A percentile compares a stretch with the other conserved stretches of the same genome.
phyloP scores from a whole-genome alignment of 2,329 filamentous ascomycete species.

The Thermochaetoides dissita region DNA sequence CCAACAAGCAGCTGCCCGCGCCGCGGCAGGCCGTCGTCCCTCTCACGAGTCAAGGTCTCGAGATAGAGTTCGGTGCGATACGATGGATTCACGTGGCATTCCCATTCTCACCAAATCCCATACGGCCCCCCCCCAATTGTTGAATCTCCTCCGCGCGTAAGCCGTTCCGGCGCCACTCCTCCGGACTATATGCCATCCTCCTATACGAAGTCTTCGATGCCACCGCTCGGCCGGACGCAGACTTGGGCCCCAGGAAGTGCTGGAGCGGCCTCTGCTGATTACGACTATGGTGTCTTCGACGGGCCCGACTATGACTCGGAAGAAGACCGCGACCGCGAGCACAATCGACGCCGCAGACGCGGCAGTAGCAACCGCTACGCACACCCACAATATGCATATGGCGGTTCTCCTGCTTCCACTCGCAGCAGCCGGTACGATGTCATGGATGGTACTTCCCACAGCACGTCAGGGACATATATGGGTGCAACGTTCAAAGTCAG shows the following conservation, averaged over 20 bases:
- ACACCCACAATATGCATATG: slow-evolving; percentile 12
- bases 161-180: slow-evolving; percentile 12
- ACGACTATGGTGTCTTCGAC: background rate
- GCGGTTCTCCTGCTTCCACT: slow-evolving; percentile 9
- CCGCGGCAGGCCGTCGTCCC: slow-evolving; percentile 11
- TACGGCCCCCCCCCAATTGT: slow-evolving; percentile 11
- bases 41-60: slow-evolving; percentile 14
- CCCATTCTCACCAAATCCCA: slow-evolving; percentile 17
- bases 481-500: slow-evolving; percentile 9
- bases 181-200: slow-evolving; percentile 6
- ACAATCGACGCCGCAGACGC: slow-evolving; percentile 9
- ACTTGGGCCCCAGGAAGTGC: slow-evolving; percentile 10
- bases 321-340: slow-evolving; percentile 12
- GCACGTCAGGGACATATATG: too few species aligned
- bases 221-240: slow-evolving; percentile 8
- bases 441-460: too few species aligned
- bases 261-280: too few species aligned
- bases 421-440: background rate
- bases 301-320: slow-evolving; percentile 10
- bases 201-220: background rate
- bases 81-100: slow-evolving; percentile 10
- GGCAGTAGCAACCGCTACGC: slow-evolving; percentile 4
- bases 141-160: slow-evolving; percentile 13
- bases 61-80: slow-evolving; percentile 12
- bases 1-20: slow-evolving; percentile 9